Evolutionary conservation across 257 asterid species (phyloP).

Genomic region (Leptodermis oblonga): DNA sequence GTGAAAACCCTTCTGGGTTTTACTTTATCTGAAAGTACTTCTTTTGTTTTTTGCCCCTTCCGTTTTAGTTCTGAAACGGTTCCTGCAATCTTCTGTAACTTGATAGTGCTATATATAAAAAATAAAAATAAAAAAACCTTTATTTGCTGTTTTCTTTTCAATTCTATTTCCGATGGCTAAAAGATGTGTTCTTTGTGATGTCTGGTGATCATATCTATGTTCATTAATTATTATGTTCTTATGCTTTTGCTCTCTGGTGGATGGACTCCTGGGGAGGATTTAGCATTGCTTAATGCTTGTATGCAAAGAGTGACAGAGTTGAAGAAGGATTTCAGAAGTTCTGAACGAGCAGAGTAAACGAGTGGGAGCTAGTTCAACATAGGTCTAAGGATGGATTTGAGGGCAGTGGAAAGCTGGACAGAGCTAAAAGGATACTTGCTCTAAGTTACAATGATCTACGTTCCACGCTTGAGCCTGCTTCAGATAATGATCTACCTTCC

Average conservation of each 20-base stretch:
- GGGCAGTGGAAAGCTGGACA: not conserved
- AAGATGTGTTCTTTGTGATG: not conserved
- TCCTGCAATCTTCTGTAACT: not conserved
- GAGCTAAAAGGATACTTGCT: not conserved
- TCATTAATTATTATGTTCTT: too few species aligned
- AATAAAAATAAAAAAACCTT: too few species aligned
- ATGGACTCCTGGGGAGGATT: too few species aligned
- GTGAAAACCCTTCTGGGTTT: too few species aligned
- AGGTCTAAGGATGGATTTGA: not conserved
- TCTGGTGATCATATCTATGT: not conserved
- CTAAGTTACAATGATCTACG: constrained; percentile 13
- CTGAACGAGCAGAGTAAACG: not conserved
- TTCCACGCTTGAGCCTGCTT: not conserved
- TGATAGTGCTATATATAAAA: not conserved
- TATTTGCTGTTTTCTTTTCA: not conserved
- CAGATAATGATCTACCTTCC: too few species aligned
- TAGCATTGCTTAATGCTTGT: too few species aligned
- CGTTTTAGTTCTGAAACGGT: not conserved
- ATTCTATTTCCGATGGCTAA: too few species aligned
- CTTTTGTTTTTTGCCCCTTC: too few species aligned
- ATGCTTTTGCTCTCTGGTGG: too few species aligned
- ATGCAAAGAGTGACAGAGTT: too few species aligned
- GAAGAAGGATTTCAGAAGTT: too few species aligned
- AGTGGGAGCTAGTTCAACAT: not conserved
- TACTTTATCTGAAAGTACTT: too few species aligned